Evolutionary conservation across 257 asterid species (phyloP).

Genomic region (Gentiana dahurica): DNA sequence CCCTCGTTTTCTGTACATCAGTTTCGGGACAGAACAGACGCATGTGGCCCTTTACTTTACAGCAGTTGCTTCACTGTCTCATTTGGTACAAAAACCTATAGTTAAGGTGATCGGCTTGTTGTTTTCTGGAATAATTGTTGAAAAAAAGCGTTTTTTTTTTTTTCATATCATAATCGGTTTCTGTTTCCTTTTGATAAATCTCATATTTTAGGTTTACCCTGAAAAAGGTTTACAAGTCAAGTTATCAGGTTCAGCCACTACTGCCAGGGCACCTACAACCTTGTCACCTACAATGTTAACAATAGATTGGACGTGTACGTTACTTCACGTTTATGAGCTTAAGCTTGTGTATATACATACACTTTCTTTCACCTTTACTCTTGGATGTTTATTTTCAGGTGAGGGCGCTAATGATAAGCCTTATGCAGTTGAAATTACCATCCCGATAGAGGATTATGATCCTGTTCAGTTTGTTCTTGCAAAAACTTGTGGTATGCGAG

Average conservation of each 20-base stretch:
- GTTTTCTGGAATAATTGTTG: no score
- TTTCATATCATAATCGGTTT: no score
- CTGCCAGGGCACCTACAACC: constrained; percentile 76
- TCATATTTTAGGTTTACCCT: constrained; percentile 49
- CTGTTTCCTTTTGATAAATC: not conserved
- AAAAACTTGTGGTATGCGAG: constrained; percentile 67
- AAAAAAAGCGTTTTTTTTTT: no score
- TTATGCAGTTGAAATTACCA: constrained; percentile 74
- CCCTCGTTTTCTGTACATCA: constrained; percentile 32
- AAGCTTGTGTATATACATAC: not conserved
- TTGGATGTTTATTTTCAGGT: constrained; percentile 34
- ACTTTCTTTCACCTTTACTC: constrained; percentile 3
- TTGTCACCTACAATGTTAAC: constrained; percentile 62
- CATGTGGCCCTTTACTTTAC: constrained; percentile 68
- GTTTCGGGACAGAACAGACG: constrained; percentile 76
- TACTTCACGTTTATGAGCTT: not conserved
- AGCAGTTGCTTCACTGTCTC: constrained; percentile 62
- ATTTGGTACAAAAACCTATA: constrained; percentile 60
- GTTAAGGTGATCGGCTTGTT: constrained; percentile 45
- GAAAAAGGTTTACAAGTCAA: constrained; percentile 58
- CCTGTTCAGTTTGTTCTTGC: constrained; percentile 69
- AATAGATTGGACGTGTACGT: constrained; percentile 75
- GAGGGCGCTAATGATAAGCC: constrained; percentile 51
- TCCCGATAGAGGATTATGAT: constrained; percentile 65
- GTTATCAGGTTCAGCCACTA: constrained; percentile 77